Base-by-base conservation (phyloP, 805 yeast genomes). In the Starmerella ratchasimensis region DNA sequence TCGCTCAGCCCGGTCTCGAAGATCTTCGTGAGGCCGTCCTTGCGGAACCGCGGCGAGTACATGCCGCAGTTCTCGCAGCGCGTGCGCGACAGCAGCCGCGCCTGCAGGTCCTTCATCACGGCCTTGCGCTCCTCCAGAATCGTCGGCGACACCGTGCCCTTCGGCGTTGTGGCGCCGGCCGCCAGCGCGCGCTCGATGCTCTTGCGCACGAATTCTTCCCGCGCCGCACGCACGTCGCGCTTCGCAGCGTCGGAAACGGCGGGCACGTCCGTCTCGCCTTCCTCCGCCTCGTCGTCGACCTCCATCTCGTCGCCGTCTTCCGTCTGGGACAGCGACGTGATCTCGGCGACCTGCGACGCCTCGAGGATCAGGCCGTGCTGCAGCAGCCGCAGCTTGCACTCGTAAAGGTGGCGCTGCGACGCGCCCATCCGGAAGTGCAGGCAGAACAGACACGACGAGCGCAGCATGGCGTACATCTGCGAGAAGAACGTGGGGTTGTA, bases 51-150 rank as follows among this genome's bases (percentile, higher is more conserved):
- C 38, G 99, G 97, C 31, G 95, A 83, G 59, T 67, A 81, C 94
- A 86, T 81, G 31, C 84, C 82, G 70, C 99, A 90, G 61, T 86
- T 84, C 53, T 82, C 94, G 71, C 99, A 90, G 59, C 76, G 80
- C 39, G 84, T 76, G 59, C 95, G 74, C 33, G 79, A 59, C 45
- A 81, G 62, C 34, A 86, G 59, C 50, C 71, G 71, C 51, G 71
- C 72, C 65, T 84, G 81, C 52, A 86, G 78, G 25, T 77, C 83
- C 41, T 74, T 77, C 46, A 83, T 67, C 32, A 67, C 50, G 9
- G 56, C 57, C 57, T 88, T 84, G 62, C 99, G 75, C 60, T 82
- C 94, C 52, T 84, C 94, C 21, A 72, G 72, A 26, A 86, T 80
- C 16, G 88, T 71, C 6, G 94, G 88, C 18, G 97, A 82, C 46